These are phyloP conservation scores for Pulveroboletus sp. DNA, from an alignment of 768 basidiomycete genomes.

Conservation along the genomic window DNA sequence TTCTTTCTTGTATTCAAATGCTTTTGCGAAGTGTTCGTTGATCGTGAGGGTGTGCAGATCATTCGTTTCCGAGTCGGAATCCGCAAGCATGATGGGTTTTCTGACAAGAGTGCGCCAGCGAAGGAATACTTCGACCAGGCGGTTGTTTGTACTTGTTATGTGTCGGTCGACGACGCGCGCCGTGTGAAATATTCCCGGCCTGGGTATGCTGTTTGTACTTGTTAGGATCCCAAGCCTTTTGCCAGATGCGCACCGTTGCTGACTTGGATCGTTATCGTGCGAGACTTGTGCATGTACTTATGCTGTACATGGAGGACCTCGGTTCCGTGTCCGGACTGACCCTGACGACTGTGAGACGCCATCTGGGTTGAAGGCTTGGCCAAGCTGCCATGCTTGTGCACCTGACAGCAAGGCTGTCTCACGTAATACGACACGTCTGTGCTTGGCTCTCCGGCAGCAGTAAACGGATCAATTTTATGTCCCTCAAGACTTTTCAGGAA, in stretches of 20 bases:
- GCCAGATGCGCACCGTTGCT: background rate
- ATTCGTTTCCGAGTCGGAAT: slow-evolving; percentile 44
- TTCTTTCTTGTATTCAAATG: slow-evolving; percentile 78
- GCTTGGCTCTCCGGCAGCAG: slow-evolving; percentile 21
- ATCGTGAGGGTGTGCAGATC: slow-evolving; percentile 52
- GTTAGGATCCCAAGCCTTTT: slow-evolving; percentile 5
- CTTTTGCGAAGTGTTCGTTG: slow-evolving; percentile 75
- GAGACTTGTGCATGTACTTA: background rate
- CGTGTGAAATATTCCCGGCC: too few species aligned
- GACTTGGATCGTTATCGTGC: background rate
- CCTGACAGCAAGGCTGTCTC: slow-evolving; percentile 1
- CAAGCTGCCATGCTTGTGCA: background rate
- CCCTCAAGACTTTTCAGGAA: slow-evolving; percentile 27
- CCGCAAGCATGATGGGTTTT: slow-evolving; percentile 42
- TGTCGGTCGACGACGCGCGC: too few species aligned
- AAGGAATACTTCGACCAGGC: background rate
- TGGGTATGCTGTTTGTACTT: background rate
- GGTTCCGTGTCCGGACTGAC: background rate
- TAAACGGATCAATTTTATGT: slow-evolving; percentile 21
- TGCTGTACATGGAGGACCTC: background rate
- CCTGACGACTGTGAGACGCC: background rate
- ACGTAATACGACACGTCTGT: slow-evolving; percentile 11
- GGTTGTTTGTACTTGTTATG: slow-evolving; percentile 21
- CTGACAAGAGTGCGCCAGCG: background rate
- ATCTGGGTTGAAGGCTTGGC: slow-evolving; percentile 4